Percentiles rank a stretch among this genome's conserved stretches.
Evolutionary conservation across 345 rosid genomes (phyloP).

Genomic region (Alliaria petiolata): DNA sequence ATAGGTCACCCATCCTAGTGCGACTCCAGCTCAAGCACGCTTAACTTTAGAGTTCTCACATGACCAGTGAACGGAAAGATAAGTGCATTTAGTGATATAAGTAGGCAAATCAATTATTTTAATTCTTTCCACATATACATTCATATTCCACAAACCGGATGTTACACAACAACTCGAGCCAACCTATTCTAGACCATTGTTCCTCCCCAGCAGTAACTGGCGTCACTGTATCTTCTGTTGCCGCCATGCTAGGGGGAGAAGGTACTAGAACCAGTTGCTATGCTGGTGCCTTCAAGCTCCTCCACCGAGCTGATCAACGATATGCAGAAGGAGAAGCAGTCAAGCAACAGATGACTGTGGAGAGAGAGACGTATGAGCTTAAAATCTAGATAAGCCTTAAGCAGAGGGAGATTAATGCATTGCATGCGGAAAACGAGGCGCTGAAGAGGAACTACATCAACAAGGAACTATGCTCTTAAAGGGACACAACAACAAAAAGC

Average conservation of each 20-base stretch:
- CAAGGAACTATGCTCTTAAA: background rate
- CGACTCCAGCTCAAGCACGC: too few species aligned
- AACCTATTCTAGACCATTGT: slow-evolving; percentile 48
- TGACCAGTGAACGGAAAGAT: too few species aligned
- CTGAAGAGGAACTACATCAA: slow-evolving; percentile 40
- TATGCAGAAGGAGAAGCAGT: too few species aligned
- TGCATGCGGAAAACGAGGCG: slow-evolving; percentile 53
- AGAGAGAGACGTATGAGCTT: slow-evolving; percentile 49
- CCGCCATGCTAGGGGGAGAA: background rate
- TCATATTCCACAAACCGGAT: too few species aligned
- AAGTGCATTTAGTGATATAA: too few species aligned
- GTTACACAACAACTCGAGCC: slow-evolving; percentile 49
- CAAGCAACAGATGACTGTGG: slow-evolving; percentile 52
- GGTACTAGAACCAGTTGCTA: background rate
- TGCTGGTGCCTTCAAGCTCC: background rate
- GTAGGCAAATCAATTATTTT: too few species aligned
- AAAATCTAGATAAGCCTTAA: slow-evolving; percentile 57
- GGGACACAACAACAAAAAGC: background rate
- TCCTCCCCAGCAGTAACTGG: slow-evolving; percentile 39
- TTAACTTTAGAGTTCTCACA: too few species aligned
- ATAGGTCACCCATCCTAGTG: too few species aligned
- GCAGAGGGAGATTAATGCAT: slow-evolving; percentile 37
- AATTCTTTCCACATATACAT: too few species aligned
- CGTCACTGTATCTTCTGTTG: slow-evolving; percentile 24
- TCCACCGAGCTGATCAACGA: slow-evolving; percentile 36